These are phyloP conservation scores for Telfairia occidentalis DNA, from an alignment of 331 rosid species.

Conservation along the genomic window DNA sequence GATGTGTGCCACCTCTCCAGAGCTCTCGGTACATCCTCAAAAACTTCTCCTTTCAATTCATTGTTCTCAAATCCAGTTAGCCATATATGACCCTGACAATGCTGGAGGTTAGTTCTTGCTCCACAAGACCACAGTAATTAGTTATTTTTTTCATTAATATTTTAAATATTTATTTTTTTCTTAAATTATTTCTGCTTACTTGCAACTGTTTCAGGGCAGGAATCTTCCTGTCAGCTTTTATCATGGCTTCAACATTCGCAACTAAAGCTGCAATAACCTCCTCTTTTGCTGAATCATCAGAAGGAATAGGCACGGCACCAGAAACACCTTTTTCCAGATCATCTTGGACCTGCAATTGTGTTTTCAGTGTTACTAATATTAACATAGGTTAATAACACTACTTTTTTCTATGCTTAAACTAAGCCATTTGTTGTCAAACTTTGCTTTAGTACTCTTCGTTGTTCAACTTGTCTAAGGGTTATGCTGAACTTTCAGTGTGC, in stretches of 20 bases:
- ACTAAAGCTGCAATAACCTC: conserved; percentile 71
- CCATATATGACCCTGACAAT: conserved; percentile 91
- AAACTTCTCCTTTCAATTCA: conserved; percentile 73
- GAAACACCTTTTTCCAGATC: conserved; percentile 66
- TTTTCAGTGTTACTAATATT: neutral
- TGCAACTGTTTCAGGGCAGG: conserved; percentile 90
- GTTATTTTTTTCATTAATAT: neutral
- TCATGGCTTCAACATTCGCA: conserved; percentile 77
- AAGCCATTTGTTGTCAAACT: neutral
- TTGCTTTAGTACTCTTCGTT: neutral
- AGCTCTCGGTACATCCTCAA: conserved; percentile 86
- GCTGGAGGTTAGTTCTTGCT: neutral
- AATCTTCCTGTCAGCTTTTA: conserved; percentile 90
- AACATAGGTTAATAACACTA: neutral
- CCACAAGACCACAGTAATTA: neutral
- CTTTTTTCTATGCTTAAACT: neutral
- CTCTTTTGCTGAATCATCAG: conserved; percentile 65
- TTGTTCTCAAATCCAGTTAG: conserved; percentile 67
- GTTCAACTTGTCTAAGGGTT: neutral
- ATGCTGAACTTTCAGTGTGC: neutral
- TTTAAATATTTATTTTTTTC: no score
- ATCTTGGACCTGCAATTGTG: conserved; percentile 48
- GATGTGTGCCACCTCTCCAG: conserved; percentile 68
- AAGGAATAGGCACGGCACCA: conserved; percentile 76
- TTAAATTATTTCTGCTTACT: conserved; percentile 27